Evolutionary conservation across 2,329 filamentous ascomycete species (phyloP).

Genomic region (Samsoniella hepiali): DNA sequence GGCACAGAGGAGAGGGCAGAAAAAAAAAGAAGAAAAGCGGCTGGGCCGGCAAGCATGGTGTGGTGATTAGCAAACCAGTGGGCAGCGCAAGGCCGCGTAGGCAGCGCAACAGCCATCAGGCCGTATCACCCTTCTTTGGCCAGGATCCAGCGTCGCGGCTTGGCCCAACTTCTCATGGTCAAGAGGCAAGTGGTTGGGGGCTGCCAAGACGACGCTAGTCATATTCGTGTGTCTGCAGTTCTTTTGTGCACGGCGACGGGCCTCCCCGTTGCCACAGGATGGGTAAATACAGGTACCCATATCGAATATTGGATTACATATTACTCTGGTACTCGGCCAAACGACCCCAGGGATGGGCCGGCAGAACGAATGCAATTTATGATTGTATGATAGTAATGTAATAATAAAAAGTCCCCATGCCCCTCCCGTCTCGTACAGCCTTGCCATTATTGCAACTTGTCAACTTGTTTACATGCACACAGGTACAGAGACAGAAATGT

Average conservation of each 20-base stretch:
- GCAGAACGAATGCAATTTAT: too few relatives aligned
- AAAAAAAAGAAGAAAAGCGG: background rate
- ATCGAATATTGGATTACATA: too few relatives aligned
- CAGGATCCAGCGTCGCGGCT: too few relatives aligned
- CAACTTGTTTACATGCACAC: too few relatives aligned
- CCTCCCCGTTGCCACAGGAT: background rate
- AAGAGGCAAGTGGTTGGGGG: conserved; percentile 7
- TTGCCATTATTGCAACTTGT: too few relatives aligned
- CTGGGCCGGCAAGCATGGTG: background rate
- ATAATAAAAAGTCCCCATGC: too few relatives aligned
- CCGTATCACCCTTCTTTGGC: background rate
- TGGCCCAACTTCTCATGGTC: background rate
- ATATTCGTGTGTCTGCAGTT: background rate
- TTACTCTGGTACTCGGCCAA: too few relatives aligned
- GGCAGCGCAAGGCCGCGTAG: background rate
- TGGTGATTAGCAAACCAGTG: background rate
- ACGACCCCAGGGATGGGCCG: too few relatives aligned
- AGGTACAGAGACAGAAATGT: too few relatives aligned
- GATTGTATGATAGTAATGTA: too few relatives aligned
- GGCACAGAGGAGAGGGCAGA: background rate
- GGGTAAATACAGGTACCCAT: too few relatives aligned
- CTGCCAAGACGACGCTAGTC: conserved; percentile 15
- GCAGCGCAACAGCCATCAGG: background rate
- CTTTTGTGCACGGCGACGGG: background rate
- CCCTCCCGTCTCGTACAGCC: too few relatives aligned